Conservation (phyloP, 805 yeast genomes). For the Metschnikowia sp. region DNA sequence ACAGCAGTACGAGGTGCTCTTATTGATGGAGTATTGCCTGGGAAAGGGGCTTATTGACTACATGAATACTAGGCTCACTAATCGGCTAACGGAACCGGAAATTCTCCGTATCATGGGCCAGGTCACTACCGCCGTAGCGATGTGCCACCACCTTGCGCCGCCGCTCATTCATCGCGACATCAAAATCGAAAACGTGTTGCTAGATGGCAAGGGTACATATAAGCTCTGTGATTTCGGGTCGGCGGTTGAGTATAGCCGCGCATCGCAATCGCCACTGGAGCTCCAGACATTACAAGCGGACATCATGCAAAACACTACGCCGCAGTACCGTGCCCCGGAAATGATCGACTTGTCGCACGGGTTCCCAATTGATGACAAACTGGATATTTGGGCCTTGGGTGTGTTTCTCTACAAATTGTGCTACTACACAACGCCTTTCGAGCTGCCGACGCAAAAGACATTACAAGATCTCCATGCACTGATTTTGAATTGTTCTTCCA, state of each 20-base stretch:
- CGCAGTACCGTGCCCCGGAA: constrained; percentile 82
- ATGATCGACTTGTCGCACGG: constrained; percentile 72
- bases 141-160: constrained; percentile 70
- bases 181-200: constrained; percentile 75
- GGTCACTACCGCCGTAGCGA: constrained; percentile 68
- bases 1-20: constrained; percentile 71
- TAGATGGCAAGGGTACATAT: constrained; percentile 54
- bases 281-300: constrained; percentile 60
- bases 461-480: constrained; percentile 51
- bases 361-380: constrained; percentile 73
- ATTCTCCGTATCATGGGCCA: constrained; percentile 66
- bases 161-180: constrained; percentile 77
- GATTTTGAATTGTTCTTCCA: constrained; percentile 54
- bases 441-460: constrained; percentile 39
- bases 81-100: constrained; percentile 65
- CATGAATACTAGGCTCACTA: constrained; percentile 68
- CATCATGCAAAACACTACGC: constrained; percentile 75
- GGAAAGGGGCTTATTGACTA: constrained; percentile 74
- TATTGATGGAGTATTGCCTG: constrained; percentile 77
- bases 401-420: constrained; percentile 73
- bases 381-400: constrained; percentile 86
- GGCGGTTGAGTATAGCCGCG: constrained; percentile 60
- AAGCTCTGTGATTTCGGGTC: constrained; percentile 85
- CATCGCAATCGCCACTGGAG: constrained; percentile 62
- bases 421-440: constrained; percentile 82